Base-by-base conservation (phyloP, 441 rosid species). In the Isatis lusitanica region DNA sequence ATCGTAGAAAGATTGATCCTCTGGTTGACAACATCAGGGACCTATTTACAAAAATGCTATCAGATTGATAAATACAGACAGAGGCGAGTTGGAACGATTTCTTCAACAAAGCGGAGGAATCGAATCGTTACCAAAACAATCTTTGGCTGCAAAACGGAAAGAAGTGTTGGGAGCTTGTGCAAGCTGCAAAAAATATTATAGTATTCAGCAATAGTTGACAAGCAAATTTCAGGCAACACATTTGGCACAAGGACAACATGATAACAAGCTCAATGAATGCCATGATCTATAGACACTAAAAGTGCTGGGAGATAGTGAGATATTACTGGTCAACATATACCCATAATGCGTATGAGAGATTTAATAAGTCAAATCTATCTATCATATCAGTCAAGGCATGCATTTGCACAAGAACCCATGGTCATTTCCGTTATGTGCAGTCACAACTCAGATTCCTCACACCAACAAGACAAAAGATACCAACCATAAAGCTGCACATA, bases 71-170 rank as follows among this genome's bases (percentile, higher is more conserved):
- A 40, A 71, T 17, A 48, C 64, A 43, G 6, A 67, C 39, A 70
- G 36, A 55, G 39, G 50, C 56, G 53, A n/a, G 28, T 6, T 35
- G 11, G 40, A 5, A 31, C 53, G 7, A 0, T 31, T 35, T 18
- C 31, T 33, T 42, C 16, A 59, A 60, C 24, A 60, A 30, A 43
- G 59, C 42, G 31, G 12, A 55, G 58, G 28, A 57, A 62, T 43
- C 48, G 21, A 71, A 38, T 26, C 12, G 17, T 78, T 89, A 94
- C 97, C 91, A 86, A 74, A 68, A 88, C 81, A 57, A 68, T 68
- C 78, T 88, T 89, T 9, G 94, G 98, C 70, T 81, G 87, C 85
- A 94, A 75, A 5, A 72, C 13, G 74, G 78, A 79, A 63, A 92
- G 59, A 38, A 90, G 83, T 13, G 80, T 77, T 57, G 77, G 79